Evolutionary conservation across 345 rosid species (phyloP).

Genomic region (Gossypium sturtianum): DNA sequence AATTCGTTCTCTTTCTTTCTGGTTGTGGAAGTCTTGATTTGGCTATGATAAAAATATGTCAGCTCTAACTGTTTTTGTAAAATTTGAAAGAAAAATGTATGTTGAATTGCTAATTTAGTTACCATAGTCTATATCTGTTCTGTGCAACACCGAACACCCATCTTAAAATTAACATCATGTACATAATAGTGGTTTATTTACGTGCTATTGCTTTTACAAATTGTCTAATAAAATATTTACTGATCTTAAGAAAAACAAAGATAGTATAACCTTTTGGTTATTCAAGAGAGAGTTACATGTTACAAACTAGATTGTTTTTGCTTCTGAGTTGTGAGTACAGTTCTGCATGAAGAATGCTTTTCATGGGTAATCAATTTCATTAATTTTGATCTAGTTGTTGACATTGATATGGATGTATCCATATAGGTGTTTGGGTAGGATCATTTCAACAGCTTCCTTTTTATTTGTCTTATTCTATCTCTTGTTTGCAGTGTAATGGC

Average conservation of each 20-base stretch:
- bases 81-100: neutral
- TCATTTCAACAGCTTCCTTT: neutral
- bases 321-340: neutral
- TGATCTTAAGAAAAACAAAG: neutral
- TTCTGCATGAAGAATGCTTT: neutral
- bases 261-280: neutral
- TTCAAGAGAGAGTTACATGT: slow-evolving; percentile 1
- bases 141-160: neutral
- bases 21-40: neutral
- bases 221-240: neutral
- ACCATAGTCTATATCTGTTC: neutral
- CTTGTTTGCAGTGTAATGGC: slow-evolving; percentile 61
- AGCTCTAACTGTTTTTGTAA: neutral
- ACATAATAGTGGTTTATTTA: neutral
- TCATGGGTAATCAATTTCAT: neutral
- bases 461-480: slow-evolving; percentile 23
- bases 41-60: neutral
- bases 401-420: neutral
- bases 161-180: neutral
- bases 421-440: slow-evolving; percentile 7
- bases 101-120: neutral
- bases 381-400: neutral
- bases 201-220: neutral
- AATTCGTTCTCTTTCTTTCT: slow-evolving; percentile 1
- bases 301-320: neutral